Conservation (phyloP, 257 asterid genomes). For the Solanum lignicaule region DNA sequence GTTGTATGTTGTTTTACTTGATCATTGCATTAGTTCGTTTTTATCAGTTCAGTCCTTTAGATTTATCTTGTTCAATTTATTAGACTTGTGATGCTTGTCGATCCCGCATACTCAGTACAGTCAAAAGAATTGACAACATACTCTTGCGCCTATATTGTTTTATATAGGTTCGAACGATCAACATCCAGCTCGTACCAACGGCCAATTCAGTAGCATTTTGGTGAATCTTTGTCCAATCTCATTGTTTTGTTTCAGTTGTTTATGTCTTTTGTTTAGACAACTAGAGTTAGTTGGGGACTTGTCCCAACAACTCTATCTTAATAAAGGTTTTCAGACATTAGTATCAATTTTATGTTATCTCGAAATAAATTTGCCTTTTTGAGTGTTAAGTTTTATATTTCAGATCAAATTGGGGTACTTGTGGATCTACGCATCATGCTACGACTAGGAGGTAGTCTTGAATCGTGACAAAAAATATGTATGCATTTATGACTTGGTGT, state of each 20-base stretch:
- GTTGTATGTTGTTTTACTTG: background rate
- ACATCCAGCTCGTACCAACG: background rate
- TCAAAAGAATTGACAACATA: background rate
- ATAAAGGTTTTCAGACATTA: too few relatives aligned
- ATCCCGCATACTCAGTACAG: background rate
- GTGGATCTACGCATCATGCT: background rate
- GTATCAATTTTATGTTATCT: background rate
- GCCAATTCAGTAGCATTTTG: background rate
- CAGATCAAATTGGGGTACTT: background rate
- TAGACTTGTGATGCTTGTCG: background rate
- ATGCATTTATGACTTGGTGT: background rate
- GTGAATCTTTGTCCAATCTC: background rate
- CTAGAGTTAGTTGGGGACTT: too few relatives aligned
- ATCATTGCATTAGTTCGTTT: background rate
- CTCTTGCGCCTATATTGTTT: background rate
- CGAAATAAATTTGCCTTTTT: background rate
- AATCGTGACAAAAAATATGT: too few relatives aligned
- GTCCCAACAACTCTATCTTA: background rate
- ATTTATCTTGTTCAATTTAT: too few relatives aligned
- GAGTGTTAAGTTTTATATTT: too few relatives aligned
- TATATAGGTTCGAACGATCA: background rate
- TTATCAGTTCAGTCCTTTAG: background rate
- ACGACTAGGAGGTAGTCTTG: too few relatives aligned
- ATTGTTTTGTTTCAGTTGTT: background rate
- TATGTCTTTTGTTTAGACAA: background rate